phyloP scores from a whole-genome alignment of 306 rosid species.

The Bauhinia variegata region DNA sequence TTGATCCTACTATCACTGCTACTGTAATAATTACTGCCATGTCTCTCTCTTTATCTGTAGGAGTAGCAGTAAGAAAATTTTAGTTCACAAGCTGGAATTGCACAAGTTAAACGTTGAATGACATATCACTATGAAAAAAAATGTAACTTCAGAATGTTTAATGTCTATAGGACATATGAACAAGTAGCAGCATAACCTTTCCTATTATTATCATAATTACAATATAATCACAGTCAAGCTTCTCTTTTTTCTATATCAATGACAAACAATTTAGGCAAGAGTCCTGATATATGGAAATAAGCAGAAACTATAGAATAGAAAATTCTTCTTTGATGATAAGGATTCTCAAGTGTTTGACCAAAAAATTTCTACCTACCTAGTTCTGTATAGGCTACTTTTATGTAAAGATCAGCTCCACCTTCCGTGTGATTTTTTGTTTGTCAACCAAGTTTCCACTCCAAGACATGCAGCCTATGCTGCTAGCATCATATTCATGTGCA shows the following conservation, averaged over 20 bases:
- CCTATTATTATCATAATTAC: conserved; percentile 31
- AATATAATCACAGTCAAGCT: background rate
- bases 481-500: conserved; percentile 28
- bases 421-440: background rate
- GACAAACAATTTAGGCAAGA: background rate
- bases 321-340: no score
- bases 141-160: no score
- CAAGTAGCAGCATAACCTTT: conserved; percentile 17
- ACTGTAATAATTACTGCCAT: background rate
- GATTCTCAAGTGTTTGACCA: no score
- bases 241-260: no score
- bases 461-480: conserved; percentile 28
- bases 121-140: background rate
- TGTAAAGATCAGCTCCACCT: conserved; percentile 36
- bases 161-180: conserved; percentile 13
- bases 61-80: no score
- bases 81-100: no score
- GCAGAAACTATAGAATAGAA: no score
- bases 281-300: no score
- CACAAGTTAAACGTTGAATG: no score
- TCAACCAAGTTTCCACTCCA: conserved; percentile 36
- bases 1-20: conserved; percentile 8
- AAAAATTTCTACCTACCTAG: conserved; percentile 1
- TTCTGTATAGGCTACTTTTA: conserved; percentile 23
- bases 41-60: conserved; percentile 10